Conservation (phyloP, 208 protist species). For the Angomonas deanei region DNA sequence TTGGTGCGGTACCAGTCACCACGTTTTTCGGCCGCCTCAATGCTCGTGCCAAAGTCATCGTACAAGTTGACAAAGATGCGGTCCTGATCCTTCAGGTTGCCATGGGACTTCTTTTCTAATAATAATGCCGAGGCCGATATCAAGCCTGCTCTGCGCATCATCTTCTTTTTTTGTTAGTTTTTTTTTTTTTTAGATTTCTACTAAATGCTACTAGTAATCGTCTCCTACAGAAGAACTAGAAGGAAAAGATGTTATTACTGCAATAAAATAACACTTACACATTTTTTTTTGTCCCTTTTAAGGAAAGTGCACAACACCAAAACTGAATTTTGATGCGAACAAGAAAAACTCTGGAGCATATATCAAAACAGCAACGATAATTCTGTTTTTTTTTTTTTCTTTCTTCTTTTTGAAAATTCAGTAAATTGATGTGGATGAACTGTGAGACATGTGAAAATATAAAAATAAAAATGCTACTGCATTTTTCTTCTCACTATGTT, state of each 20-base stretch:
- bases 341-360: too few relatives aligned
- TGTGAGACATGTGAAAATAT: too few relatives aligned
- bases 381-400: not conserved
- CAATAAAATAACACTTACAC: too few relatives aligned
- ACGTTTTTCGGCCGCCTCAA: conserved; percentile 92
- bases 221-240: not conserved
- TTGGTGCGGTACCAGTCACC: conserved; percentile 99
- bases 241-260: too few relatives aligned
- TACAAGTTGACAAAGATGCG: conserved; percentile 99
- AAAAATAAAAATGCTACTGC: too few relatives aligned
- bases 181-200: not conserved
- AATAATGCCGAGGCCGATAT: conserved; percentile 30
- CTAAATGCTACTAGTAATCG: conserved; percentile 8
- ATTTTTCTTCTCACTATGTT: too few relatives aligned
- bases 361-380: too few relatives aligned
- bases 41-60: conserved; percentile 89
- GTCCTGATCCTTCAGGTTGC: conserved; percentile 95
- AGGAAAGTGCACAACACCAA: too few relatives aligned
- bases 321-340: too few relatives aligned
- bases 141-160: conserved; percentile 29
- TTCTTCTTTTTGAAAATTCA: not conserved
- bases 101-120: conserved; percentile 48
- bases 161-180: conserved; percentile 3
- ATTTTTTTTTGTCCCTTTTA: not conserved
- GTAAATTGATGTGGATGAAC: too few relatives aligned